These are phyloP conservation scores for Xylaria telfairii DNA, from an alignment of 495 filamentous ascomycete genomes.

Conservation along the genomic window DNA sequence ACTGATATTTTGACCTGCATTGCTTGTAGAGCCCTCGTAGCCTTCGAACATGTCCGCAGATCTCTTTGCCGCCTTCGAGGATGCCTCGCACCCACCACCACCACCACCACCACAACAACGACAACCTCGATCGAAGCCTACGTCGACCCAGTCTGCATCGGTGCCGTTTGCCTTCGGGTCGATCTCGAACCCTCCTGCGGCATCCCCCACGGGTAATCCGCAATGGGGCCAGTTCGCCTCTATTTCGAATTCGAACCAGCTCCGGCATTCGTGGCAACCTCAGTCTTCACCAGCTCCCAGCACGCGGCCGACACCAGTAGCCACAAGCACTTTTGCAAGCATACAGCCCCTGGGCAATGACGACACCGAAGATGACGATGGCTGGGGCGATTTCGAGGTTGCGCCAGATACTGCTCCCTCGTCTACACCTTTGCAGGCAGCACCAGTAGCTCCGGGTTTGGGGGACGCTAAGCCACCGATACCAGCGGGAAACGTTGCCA, in stretches of 20 bases:
- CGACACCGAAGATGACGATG: slow-evolving; percentile 56
- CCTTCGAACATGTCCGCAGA: slow-evolving; percentile 70
- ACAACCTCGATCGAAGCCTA: slow-evolving; percentile 33
- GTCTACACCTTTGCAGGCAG: slow-evolving; percentile 10
- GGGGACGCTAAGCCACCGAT: slow-evolving; percentile 21
- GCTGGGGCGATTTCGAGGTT: slow-evolving; percentile 78
- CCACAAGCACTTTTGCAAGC: neutral
- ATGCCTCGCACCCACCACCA: slow-evolving; percentile 36
- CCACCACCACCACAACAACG: slow-evolving; percentile 33
- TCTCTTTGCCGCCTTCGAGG: slow-evolving; percentile 74
- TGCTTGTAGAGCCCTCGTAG: neutral
- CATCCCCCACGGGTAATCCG: slow-evolving; percentile 22
- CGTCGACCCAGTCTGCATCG: slow-evolving; percentile 22
- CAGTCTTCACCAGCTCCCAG: slow-evolving; percentile 4
- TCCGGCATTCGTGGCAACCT: slow-evolving; percentile 5
- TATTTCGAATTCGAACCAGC: slow-evolving; percentile 6
- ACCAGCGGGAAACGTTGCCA: slow-evolving; percentile 1
- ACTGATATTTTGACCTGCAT: neutral
- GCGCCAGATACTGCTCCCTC: slow-evolving; percentile 40
- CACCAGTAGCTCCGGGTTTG: slow-evolving; percentile 20
- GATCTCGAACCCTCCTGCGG: slow-evolving; percentile 33
- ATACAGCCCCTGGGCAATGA: slow-evolving; percentile 1
- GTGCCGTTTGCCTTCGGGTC: slow-evolving; percentile 28
- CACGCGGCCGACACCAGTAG: slow-evolving; percentile 2
- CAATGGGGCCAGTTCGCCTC: slow-evolving; percentile 32